Evolutionary conservation across 768 basidiomycete species (phyloP).

Genomic region (Cyathus striatus): DNA sequence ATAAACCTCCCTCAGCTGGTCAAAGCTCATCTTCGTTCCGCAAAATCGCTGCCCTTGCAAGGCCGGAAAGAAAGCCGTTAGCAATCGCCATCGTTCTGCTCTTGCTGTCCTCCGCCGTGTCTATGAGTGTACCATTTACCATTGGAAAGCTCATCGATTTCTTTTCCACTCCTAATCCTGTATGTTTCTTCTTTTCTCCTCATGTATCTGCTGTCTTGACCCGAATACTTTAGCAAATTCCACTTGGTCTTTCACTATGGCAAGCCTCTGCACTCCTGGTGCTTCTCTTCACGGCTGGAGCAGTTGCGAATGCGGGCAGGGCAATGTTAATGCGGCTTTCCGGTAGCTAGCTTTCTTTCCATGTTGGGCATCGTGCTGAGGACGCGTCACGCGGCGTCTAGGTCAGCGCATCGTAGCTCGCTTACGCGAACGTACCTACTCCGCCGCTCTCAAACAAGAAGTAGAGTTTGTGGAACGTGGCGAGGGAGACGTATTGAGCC

Average conservation of each 20-base stretch:
- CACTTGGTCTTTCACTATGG: slow-evolving; percentile 73
- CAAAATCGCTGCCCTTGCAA: slow-evolving; percentile 75
- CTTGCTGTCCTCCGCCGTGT: slow-evolving; percentile 83
- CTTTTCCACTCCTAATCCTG: slow-evolving; percentile 72
- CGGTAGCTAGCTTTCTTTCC: slow-evolving; percentile 35
- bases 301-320: slow-evolving; percentile 78
- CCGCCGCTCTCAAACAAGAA: slow-evolving; percentile 82
- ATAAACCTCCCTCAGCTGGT: too few relatives aligned
- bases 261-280: slow-evolving; percentile 76
- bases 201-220: slow-evolving; percentile 1
- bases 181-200: slow-evolving; percentile 27
- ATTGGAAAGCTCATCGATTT: slow-evolving; percentile 94
- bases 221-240: slow-evolving; percentile 52
- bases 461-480: slow-evolving; percentile 90
- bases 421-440: slow-evolving; percentile 76
- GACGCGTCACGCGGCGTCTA: slow-evolving; percentile 7
- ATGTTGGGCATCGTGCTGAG: background rate
- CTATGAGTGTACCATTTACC: slow-evolving; percentile 90
- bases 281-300: slow-evolving; percentile 80
- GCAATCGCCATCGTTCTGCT: slow-evolving; percentile 73
- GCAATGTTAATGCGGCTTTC: slow-evolving; percentile 83
- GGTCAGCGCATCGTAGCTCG: slow-evolving; percentile 91
- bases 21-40: slow-evolving; percentile 57
- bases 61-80: slow-evolving; percentile 76
- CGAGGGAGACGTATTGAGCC: slow-evolving; percentile 89